phyloP scores from a whole-genome alignment of 208 protist genomes.

The Acanthamoeba quina region DNA sequence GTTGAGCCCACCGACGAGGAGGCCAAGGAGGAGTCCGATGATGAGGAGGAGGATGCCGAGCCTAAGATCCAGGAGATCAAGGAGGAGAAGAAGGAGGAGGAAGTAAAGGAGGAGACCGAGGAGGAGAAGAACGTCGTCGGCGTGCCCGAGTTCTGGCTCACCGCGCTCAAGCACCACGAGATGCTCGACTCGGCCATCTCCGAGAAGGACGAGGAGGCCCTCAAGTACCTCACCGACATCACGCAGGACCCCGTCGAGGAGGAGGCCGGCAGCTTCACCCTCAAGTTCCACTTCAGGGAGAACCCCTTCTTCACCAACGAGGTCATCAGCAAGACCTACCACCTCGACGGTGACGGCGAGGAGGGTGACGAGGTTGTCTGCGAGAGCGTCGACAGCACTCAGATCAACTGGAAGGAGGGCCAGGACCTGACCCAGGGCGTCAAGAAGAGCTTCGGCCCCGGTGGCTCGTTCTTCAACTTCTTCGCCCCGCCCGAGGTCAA shows the following conservation, averaged over 20 bases:
- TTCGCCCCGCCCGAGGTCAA: conserved; percentile 64
- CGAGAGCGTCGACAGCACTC: conserved; percentile 73
- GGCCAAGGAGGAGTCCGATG: background rate
- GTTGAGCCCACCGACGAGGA: conserved; percentile 71
- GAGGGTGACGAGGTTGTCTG: conserved; percentile 59
- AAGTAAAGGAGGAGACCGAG: conserved; percentile 14
- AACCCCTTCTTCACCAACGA: conserved; percentile 82
- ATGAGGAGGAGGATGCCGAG: conserved; percentile 21
- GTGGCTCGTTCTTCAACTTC: conserved; percentile 72
- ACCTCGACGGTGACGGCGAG: conserved; percentile 69
- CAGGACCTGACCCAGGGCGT: conserved; percentile 59
- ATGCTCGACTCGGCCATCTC: conserved; percentile 62
- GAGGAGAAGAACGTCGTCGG: conserved; percentile 66
- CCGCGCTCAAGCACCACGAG: conserved; percentile 68
- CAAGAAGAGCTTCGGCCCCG: background rate
- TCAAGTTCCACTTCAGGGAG: conserved; percentile 79
- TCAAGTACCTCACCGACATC: conserved; percentile 74
- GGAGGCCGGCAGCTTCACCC: conserved; percentile 70
- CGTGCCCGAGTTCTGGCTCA: conserved; percentile 82
- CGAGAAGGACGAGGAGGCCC: conserved; percentile 63
- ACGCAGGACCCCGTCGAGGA: conserved; percentile 41
- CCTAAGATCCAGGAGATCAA: conserved; percentile 21
- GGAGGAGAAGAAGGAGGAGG: conserved; percentile 50
- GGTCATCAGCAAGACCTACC: conserved; percentile 80
- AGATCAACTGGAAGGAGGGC: conserved; percentile 68